Evolutionary conservation across 2,329 filamentous ascomycete species (phyloP), one percentile per base, ranked within the genome.

Genomic region (Diaporthe nobilis): DNA sequence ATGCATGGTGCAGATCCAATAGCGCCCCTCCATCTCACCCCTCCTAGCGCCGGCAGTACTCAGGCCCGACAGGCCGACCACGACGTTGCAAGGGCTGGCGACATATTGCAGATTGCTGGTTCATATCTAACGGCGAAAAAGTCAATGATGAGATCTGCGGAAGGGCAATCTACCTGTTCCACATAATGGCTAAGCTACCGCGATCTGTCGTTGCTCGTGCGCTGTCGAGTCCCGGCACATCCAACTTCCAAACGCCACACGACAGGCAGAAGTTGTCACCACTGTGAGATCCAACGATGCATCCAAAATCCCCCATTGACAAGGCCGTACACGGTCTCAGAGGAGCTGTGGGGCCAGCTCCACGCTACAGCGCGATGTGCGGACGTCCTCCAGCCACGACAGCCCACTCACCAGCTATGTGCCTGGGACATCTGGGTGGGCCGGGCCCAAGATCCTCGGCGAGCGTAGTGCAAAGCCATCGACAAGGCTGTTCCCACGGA

Each of bases 1-100:
- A 55, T 70, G 65, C 65, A 70, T 70, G 65, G 42, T 22, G 65
- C 44, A 70, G 65, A 70, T 70, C 65, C 65, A 34, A 13, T 25
- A 6, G n/a, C 34, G 28, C n/a, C 65, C 65, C 49, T 55, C 47
- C 65, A 53, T 68, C 12, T 13, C 15, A 25, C 47, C 42, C 63
- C 60, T 47, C 22, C 47, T 68, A 68, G 63, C 63, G 63, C 63
- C 47, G 65, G 47, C 47, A 51, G 65, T 25, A 51, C 47, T 39
- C 47, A 68, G 8, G 22, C 65, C 63, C 37, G 37, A 39, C 37
- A 39, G 37, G 37, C 37, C 37, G 37, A 39, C 44, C 44, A 68
- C 47, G 47, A 53, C 63, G 47, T 37, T 68, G 47, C 47, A 53
- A 55, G 47, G 49, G 15, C 65, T 9, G 5, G 42, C 15, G 28